Conservation (phyloP, 2,329 filamentous ascomycete species). For the Colletotrichum paranaense region DNA sequence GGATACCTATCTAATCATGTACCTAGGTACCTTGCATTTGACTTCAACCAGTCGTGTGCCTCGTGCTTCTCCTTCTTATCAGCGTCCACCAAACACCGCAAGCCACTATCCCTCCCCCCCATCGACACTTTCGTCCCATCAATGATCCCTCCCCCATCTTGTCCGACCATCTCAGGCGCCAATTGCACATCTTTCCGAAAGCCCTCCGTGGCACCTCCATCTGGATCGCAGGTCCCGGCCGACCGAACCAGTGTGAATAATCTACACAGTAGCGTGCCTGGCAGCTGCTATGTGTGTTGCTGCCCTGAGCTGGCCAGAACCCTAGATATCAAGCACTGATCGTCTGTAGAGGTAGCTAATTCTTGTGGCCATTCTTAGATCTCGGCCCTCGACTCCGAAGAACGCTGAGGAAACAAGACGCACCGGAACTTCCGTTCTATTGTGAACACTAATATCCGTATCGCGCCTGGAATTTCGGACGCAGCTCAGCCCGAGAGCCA, state of each 20-base stretch:
- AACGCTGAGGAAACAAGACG: not conserved
- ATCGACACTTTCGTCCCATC: constrained; percentile 14
- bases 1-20: not conserved
- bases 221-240: constrained; percentile 5
- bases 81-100: not conserved
- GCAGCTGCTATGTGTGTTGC: not conserved
- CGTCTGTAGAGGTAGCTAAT: not conserved
- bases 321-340: not conserved
- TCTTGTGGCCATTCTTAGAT: not conserved
- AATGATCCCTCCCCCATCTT: not conserved
- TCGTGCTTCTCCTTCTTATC: constrained; percentile 19
- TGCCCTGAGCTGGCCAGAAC: not conserved
- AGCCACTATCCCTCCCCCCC: constrained; percentile 17
- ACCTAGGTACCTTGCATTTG: not conserved
- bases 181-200: constrained; percentile 5
- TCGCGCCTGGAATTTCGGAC: not conserved
- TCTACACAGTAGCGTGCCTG: not conserved
- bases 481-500: not conserved
- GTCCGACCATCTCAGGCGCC: not conserved
- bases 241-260: not conserved
- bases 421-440: not conserved
- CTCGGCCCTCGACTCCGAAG: not conserved
- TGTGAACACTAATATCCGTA: not conserved
- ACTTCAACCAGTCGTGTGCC: constrained; percentile 1
- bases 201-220: constrained; percentile 18